Evolutionary conservation across 768 basidiomycete genomes (phyloP).

Genomic region (Astraeus odoratus): DNA sequence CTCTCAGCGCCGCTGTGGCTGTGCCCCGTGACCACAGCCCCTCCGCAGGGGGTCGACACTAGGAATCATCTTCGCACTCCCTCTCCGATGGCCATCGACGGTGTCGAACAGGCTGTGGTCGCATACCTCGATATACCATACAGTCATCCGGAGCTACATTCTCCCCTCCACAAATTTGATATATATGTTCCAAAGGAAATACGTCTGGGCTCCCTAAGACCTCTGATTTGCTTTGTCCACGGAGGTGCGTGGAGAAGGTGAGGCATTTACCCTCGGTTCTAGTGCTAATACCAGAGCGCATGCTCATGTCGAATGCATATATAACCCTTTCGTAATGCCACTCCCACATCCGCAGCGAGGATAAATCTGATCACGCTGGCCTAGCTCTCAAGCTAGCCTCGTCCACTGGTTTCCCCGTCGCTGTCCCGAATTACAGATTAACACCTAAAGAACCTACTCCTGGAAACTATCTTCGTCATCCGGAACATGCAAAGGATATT

Average conservation of each 20-base stretch:
- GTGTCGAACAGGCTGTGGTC: slow-evolving; percentile 2
- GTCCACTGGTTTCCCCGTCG: slow-evolving; percentile 50
- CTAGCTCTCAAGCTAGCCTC: slow-evolving; percentile 49
- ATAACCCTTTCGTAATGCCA: neutral
- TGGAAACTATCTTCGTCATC: slow-evolving; percentile 46
- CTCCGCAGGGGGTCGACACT: no score
- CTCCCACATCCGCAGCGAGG: slow-evolving; percentile 44
- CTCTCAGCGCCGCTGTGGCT: no score
- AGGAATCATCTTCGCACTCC: no score
- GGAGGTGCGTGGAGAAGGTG: slow-evolving; percentile 83
- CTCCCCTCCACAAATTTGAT: slow-evolving; percentile 47
- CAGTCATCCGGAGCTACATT: slow-evolving; percentile 13
- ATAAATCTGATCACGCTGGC: slow-evolving; percentile 52
- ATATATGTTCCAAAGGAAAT: slow-evolving; percentile 34
- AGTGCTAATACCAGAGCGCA: neutral
- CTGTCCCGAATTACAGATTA: slow-evolving; percentile 74
- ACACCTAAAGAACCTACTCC: slow-evolving; percentile 39
- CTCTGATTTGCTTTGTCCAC: slow-evolving; percentile 69
- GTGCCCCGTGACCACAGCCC: no score
- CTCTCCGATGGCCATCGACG: no score
- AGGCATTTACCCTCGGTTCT: slow-evolving; percentile 21
- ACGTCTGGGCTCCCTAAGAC: slow-evolving; percentile 10
- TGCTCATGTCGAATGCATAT: neutral
- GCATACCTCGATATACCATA: slow-evolving; percentile 31
- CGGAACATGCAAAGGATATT: slow-evolving; percentile 62